Percentiles rank a stretch among this genome's conserved stretches.
Conservation (phyloP, 2,329 filamentous ascomycete genomes). For the Huntiella omanensis region DNA sequence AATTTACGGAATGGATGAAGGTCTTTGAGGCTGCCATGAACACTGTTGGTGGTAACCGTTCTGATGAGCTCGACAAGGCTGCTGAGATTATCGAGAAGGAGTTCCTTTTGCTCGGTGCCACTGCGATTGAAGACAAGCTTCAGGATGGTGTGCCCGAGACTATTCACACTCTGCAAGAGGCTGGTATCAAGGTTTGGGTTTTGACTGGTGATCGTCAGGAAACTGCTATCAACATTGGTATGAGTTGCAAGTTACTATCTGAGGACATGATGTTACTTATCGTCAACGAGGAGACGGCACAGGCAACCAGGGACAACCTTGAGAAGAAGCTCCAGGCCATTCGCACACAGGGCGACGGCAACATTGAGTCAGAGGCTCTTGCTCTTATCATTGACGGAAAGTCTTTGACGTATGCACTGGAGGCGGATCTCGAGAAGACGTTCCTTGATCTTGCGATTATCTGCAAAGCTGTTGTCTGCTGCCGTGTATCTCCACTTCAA, state of each 20-base stretch:
- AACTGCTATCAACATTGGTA: constrained; percentile 98
- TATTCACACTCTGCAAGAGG: constrained; percentile 89
- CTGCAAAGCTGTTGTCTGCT: constrained; percentile 98
- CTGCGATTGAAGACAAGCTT: constrained; percentile 88
- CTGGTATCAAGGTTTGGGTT: constrained; percentile 97
- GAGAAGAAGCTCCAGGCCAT: constrained; percentile 89
- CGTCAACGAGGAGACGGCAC: constrained; percentile 72
- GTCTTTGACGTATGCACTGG: constrained; percentile 79
- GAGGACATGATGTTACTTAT: constrained; percentile 98
- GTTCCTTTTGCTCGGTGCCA: constrained; percentile 79
- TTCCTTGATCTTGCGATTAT: constrained; percentile 85
- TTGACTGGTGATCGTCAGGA: constrained; percentile 94
- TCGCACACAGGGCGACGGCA: constrained; percentile 57
- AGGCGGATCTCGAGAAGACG: constrained; percentile 80
- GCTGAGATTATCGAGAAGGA: constrained; percentile 89
- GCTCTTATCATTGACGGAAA: constrained; percentile 93
- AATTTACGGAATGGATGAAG: constrained; percentile 72
- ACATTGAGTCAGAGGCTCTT: constrained; percentile 65
- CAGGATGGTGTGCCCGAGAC: constrained; percentile 97
- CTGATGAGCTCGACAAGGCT: constrained; percentile 91
- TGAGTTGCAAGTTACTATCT: constrained; percentile 96
- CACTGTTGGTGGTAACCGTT: constrained; percentile 78
- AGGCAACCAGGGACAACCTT: constrained; percentile 69
- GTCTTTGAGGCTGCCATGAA: constrained; percentile 78
- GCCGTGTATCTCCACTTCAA: constrained; percentile 88